Evolutionary conservation across 371 early-diverging fungal species (phyloP), one percentile per base, ranked within the genome.

Genomic region (Circinella minor): DNA sequence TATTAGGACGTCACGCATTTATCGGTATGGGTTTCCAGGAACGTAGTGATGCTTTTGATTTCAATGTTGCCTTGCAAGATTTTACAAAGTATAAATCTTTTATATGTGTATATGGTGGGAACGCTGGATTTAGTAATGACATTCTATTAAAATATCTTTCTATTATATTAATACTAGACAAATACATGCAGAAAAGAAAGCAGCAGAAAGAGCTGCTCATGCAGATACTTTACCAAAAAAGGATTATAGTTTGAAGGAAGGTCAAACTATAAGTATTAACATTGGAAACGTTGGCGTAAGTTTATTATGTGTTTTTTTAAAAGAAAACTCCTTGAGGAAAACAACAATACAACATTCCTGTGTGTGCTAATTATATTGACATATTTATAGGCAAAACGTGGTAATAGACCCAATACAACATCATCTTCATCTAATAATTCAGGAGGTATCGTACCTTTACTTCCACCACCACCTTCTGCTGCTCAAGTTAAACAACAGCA

Each of bases 1-100:
- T 69, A 20, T 61, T 68, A 84, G 87, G 90, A n/a, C 87, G 90
- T 20, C 93, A 94, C 77, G 96, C 96, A 14, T 95, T 91, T 79
- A 84, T 96, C 68, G 97, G 97, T 11, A 79, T 97, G 71, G 97
- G 97, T 4, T 95, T 97, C 73, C 83, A 88, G 60, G 97, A 97
- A 72, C 89, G 96, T 7, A 85, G 89, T 39, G 90, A 90, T 74
- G 93, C 97, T 3, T 97, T 97, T 83, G 96, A 97, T 75, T 96
- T 95, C 68, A 96, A 97, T 71, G 97, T 96, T 8, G 91, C 95
- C 1, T 76, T 97, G 10, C 96, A 96, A 79, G 96, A 95, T 77
- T 92, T 88, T 74, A 74, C 77, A 70, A 90, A 89, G 92, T 91
- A 78, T 71, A 78, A 27, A 27, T 27, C 27, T 27, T 27, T 27